These are phyloP conservation scores for Fusarium continuum DNA, from an alignment of 2,329 filamentous ascomycete species.

Conservation along the genomic window DNA sequence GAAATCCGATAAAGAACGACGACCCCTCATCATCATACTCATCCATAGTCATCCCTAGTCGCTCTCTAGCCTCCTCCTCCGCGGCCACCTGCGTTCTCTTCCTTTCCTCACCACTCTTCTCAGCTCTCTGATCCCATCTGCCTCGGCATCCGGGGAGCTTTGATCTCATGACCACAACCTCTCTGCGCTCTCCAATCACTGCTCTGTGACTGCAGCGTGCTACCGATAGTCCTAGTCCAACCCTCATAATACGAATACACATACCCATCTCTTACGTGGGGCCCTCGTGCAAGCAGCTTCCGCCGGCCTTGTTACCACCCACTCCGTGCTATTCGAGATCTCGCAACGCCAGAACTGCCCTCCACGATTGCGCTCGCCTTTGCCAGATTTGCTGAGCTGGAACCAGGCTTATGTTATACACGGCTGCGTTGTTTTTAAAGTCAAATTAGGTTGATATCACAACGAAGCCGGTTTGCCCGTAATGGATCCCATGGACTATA, in stretches of 20 bases:
- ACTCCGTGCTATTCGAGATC: conserved; percentile 15
- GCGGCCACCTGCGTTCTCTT: conserved; percentile 10
- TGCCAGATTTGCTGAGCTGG: conserved; percentile 6
- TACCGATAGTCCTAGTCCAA: conserved; percentile 44
- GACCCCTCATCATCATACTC: conserved; percentile 38
- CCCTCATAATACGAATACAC: conserved; percentile 40
- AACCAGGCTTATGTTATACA: conserved; percentile 1
- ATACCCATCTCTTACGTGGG: conserved; percentile 28
- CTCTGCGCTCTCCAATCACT: conserved; percentile 39
- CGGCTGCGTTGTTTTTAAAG: conserved; percentile 4
- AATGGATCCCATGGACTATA: conserved; percentile 45
- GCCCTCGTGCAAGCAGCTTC: conserved; percentile 21
- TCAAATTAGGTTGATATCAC: conserved; percentile 1
- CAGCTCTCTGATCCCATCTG: conserved; percentile 6
- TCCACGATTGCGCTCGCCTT: neutral
- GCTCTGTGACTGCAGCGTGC: conserved; percentile 42
- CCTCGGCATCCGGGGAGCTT: conserved; percentile 26
- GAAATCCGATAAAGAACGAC: conserved; percentile 41
- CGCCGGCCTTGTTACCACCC: conserved; percentile 9
- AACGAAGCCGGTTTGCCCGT: conserved; percentile 9
- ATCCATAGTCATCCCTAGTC: conserved; percentile 18
- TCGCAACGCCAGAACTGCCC: conserved; percentile 4
- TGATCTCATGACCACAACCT: conserved; percentile 40
- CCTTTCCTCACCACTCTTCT: conserved; percentile 3
- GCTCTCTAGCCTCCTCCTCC: conserved; percentile 10